Conservation (phyloP, 495 filamentous ascomycete species). For the Penicillium desertorum region DNA sequence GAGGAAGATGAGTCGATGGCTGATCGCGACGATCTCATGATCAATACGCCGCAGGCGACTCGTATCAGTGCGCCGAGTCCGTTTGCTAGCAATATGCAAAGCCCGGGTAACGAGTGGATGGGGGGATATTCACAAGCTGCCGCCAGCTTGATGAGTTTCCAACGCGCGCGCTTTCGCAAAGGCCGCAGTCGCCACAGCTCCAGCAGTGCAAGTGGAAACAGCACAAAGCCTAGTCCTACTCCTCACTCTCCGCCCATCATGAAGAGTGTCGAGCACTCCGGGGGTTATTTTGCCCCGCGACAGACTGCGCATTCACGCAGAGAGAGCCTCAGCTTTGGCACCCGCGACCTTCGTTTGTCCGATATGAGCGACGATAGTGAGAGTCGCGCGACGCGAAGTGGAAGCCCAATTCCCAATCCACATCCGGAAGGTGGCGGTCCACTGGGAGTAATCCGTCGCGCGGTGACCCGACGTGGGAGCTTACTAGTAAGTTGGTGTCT, state of each 20-base stretch:
- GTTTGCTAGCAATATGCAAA: constrained; percentile 46
- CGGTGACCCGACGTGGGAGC: constrained; percentile 84
- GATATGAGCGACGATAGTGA: constrained; percentile 80
- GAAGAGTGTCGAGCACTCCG: constrained; percentile 58
- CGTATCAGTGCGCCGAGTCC: constrained; percentile 46
- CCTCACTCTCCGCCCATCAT: constrained; percentile 63
- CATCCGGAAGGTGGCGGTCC: constrained; percentile 44
- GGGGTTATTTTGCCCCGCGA: constrained; percentile 48
- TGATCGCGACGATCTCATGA: constrained; percentile 78
- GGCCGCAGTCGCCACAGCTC: constrained; percentile 63
- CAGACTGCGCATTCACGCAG: constrained; percentile 59
- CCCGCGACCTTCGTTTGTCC: constrained; percentile 81
- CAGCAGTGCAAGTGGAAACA: constrained; percentile 68
- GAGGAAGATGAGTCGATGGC: constrained; percentile 76
- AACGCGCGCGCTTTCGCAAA: constrained; percentile 58
- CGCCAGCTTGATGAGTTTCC: constrained; percentile 73
- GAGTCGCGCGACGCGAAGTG: constrained; percentile 46
- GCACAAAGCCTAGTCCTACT: constrained; percentile 64
- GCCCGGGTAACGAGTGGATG: constrained; percentile 58
- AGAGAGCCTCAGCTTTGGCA: constrained; percentile 83
- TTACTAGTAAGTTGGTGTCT: constrained; percentile 62
- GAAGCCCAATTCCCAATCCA: constrained; percentile 38
- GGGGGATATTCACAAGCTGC: constrained; percentile 64
- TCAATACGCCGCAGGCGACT: constrained; percentile 53
- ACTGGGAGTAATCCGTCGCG: constrained; percentile 54